Evolutionary conservation across 1,284 basidiomycete genomes (phyloP).

Genomic region (Cryptococcus jaspeensis): DNA sequence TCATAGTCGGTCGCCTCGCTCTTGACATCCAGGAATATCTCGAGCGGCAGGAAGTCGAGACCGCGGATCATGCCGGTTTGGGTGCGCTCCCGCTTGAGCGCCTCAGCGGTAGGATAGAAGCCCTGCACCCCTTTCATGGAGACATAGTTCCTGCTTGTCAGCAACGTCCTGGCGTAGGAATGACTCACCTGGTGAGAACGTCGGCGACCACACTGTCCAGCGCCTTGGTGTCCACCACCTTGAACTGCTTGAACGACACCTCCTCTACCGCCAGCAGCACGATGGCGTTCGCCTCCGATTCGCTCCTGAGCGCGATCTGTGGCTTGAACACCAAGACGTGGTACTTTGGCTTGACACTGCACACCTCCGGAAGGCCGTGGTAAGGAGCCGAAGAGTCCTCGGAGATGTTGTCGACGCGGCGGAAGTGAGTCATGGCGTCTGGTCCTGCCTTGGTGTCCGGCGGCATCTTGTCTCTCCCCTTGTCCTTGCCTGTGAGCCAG

Average conservation of each 20-base stretch:
- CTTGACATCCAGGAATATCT: constrained; percentile 79
- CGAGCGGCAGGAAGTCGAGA: constrained; percentile 70
- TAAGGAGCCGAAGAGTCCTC: constrained; percentile 10
- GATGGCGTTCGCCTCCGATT: constrained; percentile 62
- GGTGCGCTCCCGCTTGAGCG: constrained; percentile 23
- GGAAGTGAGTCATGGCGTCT: constrained; percentile 16
- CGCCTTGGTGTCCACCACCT: constrained; percentile 76
- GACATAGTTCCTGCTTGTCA: constrained; percentile 63
- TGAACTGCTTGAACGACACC: constrained; percentile 75
- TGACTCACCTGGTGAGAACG: constrained; percentile 74
- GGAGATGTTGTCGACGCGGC: constrained; percentile 17
- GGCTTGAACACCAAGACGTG: constrained; percentile 86
- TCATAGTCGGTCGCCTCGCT: constrained; percentile 82
- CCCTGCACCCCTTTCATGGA: constrained; percentile 78
- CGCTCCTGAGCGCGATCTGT: constrained; percentile 78
- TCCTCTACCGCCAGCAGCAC: constrained; percentile 80
- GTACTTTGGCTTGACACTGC: constrained; percentile 60
- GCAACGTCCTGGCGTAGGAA: not conserved
- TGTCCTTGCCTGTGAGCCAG: constrained; percentile 2
- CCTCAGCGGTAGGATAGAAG: constrained; percentile 67
- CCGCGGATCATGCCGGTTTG: constrained; percentile 37
- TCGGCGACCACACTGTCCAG: constrained; percentile 78
- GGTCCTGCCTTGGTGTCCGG: constrained; percentile 8
- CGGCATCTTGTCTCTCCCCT: no score
- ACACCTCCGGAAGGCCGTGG: constrained; percentile 44